A percentile compares a stretch with the other conserved stretches of the same genome.
These are phyloP conservation scores for Apiotrichum porosum DNA, from an alignment of 1,284 basidiomycete species.

Conservation along the genomic window DNA sequence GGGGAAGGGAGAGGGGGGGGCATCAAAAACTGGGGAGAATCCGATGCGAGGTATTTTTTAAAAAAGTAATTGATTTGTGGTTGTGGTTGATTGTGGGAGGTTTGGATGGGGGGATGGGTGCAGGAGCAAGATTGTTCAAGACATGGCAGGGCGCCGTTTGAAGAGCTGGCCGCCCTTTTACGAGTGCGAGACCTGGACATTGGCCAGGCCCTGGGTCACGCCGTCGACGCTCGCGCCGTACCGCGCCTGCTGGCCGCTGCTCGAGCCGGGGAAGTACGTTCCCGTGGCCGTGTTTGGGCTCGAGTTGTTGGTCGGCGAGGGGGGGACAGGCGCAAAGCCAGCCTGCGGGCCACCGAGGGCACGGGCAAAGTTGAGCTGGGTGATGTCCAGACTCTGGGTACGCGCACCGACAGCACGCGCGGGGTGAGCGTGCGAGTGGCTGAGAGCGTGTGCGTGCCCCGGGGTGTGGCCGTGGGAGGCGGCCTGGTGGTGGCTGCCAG, in stretches of 20 bases:
- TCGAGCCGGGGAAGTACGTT: slow-evolving; percentile 26
- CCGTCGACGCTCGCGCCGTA: slow-evolving; percentile 23
- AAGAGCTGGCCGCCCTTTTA: background rate
- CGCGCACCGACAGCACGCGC: slow-evolving; percentile 38
- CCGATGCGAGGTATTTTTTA: slow-evolving; percentile 11
- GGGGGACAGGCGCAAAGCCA: slow-evolving; percentile 30
- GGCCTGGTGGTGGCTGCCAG: background rate
- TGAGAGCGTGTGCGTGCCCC: slow-evolving; percentile 16
- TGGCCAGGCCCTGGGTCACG: slow-evolving; percentile 30
- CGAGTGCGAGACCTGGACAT: slow-evolving; percentile 30
- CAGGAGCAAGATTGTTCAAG: background rate
- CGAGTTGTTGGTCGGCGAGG: slow-evolving; percentile 19
- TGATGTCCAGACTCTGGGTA: slow-evolving; percentile 50
- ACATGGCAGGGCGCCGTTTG: no score
- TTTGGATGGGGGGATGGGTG: no score
- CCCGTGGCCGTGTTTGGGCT: slow-evolving; percentile 35
- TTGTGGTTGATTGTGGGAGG: no score
- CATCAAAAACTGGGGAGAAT: slow-evolving; percentile 9
- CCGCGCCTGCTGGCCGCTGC: slow-evolving; percentile 15
- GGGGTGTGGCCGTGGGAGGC: slow-evolving; percentile 6
- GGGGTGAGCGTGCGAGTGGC: slow-evolving; percentile 26
- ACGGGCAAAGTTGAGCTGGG: slow-evolving; percentile 43
- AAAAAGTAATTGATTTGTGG: no score
- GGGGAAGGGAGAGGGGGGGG: background rate
- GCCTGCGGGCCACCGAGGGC: slow-evolving; percentile 18